phyloP scores from a whole-genome alignment of 1,139 yeast species.

The Diutina pseudorugosa region DNA sequence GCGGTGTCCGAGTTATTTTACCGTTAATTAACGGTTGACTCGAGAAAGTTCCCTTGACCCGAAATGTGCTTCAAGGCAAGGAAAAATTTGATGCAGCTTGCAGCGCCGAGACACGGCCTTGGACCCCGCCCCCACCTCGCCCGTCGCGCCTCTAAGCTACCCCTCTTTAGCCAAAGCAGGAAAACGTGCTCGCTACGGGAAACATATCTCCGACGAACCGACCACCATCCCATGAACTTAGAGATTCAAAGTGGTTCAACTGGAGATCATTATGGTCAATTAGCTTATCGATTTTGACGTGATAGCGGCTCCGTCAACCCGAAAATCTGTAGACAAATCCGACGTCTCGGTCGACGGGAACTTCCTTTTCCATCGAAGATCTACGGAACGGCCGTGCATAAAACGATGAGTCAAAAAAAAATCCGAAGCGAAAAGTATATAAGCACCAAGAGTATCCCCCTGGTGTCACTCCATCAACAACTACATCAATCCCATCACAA shows the following conservation, averaged over 20 bases:
- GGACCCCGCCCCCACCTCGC: no score
- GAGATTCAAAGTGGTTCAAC: no score
- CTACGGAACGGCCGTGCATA: not conserved
- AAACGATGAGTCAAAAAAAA: slow-evolving; percentile 3
- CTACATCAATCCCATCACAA: not conserved
- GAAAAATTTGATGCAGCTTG: not conserved
- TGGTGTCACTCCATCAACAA: not conserved
- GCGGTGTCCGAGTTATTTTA: no score
- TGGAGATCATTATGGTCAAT: no score
- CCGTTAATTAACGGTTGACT: not conserved
- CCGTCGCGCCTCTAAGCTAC: no score
- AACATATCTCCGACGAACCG: no score
- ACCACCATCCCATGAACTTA: no score
- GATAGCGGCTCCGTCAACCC: not conserved
- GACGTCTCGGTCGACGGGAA: not conserved
- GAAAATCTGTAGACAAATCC: not conserved
- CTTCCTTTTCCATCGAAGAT: not conserved
- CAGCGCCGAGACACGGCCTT: not conserved
- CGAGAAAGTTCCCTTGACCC: not conserved
- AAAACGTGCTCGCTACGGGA: no score
- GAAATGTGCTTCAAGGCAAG: not conserved
- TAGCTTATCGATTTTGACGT: no score
- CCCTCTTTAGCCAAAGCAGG: no score
- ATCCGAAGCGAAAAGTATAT: not conserved
- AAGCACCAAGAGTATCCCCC: not conserved